Conservation (phyloP, 129 eudicot genomes). For the Centaurea solstitialis region DNA sequence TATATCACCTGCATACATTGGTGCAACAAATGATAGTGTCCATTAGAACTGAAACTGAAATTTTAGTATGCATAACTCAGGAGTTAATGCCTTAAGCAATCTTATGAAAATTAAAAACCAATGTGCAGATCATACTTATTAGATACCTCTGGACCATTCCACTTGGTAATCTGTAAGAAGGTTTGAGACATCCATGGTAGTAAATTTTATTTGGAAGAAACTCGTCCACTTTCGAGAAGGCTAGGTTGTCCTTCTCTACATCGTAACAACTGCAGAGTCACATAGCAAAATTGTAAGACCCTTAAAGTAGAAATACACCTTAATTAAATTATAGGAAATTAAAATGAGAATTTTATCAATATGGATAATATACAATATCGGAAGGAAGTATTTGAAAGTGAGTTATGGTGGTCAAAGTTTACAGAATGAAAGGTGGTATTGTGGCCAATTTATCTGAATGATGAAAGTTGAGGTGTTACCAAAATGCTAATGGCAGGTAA, state of each 20-base stretch:
- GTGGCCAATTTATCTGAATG: background rate
- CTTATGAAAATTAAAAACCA: background rate
- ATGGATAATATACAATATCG: background rate
- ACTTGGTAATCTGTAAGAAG: slow-evolving; percentile 88
- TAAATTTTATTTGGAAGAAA: slow-evolving; percentile 81
- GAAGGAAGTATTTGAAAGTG: background rate
- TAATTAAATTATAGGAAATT: background rate
- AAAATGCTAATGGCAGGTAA: background rate
- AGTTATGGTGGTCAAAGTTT: background rate
- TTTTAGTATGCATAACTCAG: background rate
- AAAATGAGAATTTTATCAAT: background rate
- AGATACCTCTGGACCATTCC: slow-evolving; percentile 97
- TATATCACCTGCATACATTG: slow-evolving; percentile 72
- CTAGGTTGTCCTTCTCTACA: slow-evolving; percentile 76
- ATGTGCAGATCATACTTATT: background rate
- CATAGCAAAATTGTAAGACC: slow-evolving; percentile 3
- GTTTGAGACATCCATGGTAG: slow-evolving; percentile 97
- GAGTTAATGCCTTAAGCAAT: background rate
- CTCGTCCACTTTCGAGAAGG: slow-evolving; percentile 84
- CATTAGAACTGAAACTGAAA: background rate
- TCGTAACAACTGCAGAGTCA: slow-evolving; percentile 74
- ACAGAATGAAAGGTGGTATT: background rate
- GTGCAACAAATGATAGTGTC: slow-evolving; percentile 4
- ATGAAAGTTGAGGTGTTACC: background rate
- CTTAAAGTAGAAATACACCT: background rate